Evolutionary conservation across 2,329 filamentous ascomycete species (phyloP).

Genomic region (Passalora sequoiae): DNA sequence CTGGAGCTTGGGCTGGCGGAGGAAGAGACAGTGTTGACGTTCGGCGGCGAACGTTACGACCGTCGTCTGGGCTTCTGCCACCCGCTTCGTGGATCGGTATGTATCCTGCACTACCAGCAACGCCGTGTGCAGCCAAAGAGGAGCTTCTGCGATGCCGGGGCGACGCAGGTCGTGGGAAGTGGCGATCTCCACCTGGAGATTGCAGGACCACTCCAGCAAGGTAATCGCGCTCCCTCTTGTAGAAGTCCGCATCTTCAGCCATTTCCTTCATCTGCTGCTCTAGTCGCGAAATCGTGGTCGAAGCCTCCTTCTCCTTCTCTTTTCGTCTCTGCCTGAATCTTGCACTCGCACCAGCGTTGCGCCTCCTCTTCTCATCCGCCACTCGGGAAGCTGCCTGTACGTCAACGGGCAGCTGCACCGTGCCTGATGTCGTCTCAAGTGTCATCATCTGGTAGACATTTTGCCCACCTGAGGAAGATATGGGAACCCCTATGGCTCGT

Average conservation of each 20-base stretch:
- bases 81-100: slow-evolving; percentile 21
- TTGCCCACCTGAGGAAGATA: slow-evolving; percentile 42
- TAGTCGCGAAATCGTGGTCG: slow-evolving; percentile 62
- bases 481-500: slow-evolving; percentile 40
- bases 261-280: slow-evolving; percentile 65
- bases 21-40: slow-evolving; percentile 27
- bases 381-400: slow-evolving; percentile 75
- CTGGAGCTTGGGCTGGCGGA: slow-evolving; percentile 12
- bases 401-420: slow-evolving; percentile 64
- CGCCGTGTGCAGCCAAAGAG: slow-evolving; percentile 5
- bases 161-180: slow-evolving; percentile 42
- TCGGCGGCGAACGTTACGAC: slow-evolving; percentile 26
- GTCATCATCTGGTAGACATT: slow-evolving; percentile 52
- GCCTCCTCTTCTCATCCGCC: slow-evolving; percentile 77
- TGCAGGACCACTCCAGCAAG: slow-evolving; percentile 61
- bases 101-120: slow-evolving; percentile 17
- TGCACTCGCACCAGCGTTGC: slow-evolving; percentile 80
- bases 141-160: slow-evolving; percentile 34
- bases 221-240: slow-evolving; percentile 66
- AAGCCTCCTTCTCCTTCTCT: slow-evolving; percentile 71
- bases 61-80: slow-evolving; percentile 25
- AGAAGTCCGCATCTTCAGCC: slow-evolving; percentile 65
- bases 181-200: slow-evolving; percentile 49
- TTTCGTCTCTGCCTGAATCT: slow-evolving; percentile 77
- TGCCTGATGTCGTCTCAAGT: slow-evolving; percentile 47